Conservation (phyloP, 2,329 filamentous ascomycete genomes). For the Dryadomyces quercus-mongolicae region DNA sequence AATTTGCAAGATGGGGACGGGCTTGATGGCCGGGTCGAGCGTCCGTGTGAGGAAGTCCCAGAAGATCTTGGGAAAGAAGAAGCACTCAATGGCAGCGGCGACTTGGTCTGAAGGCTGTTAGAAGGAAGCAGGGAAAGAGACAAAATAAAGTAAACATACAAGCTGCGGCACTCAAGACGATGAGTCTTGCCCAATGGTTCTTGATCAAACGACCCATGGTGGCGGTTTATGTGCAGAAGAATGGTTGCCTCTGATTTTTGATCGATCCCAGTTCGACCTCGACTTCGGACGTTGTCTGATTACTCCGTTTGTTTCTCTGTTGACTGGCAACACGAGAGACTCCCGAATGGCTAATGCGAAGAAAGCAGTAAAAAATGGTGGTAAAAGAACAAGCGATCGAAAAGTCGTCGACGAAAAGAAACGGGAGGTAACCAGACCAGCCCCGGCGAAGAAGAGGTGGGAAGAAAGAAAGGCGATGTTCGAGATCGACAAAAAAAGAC, state of each 20-base stretch:
- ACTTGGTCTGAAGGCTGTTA: constrained; percentile 62
- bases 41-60: constrained; percentile 93
- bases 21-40: constrained; percentile 75
- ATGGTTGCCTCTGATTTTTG: too few relatives aligned
- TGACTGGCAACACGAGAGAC: too few relatives aligned
- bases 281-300: neutral
- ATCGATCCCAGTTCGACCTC: too few relatives aligned
- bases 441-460: constrained; percentile 21
- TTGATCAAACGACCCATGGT: constrained; percentile 96
- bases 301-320: neutral
- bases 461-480: constrained; percentile 10
- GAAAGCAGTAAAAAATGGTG: neutral
- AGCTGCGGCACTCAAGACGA: constrained; percentile 71
- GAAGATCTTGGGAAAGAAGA: constrained; percentile 99
- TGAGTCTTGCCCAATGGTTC: constrained; percentile 96
- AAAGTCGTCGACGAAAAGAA: constrained; percentile 11
- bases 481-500: constrained; percentile 18
- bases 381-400: constrained; percentile 5
- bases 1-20: constrained; percentile 77
- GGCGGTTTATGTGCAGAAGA: constrained; percentile 8
- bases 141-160: constrained; percentile 39
- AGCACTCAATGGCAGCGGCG: constrained; percentile 67
- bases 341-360: neutral
- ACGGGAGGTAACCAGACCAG: constrained; percentile 41
- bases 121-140: neutral